Evolutionary conservation across 1,284 basidiomycete genomes (phyloP).

Genomic region (Rhodotorula sp.): DNA sequence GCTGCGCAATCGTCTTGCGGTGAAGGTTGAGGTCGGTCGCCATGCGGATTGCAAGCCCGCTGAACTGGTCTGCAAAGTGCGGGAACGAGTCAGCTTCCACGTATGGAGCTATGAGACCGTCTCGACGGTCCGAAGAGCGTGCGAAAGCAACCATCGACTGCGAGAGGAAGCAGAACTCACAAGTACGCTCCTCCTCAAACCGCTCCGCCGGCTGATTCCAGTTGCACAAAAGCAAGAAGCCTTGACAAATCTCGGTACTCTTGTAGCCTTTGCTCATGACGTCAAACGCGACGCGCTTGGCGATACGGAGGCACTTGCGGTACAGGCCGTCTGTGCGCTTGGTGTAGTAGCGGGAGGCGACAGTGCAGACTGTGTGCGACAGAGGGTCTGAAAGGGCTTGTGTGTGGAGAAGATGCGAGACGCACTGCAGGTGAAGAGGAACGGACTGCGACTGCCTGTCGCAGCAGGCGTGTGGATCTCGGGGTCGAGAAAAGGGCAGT

Average conservation of each 20-base stretch:
- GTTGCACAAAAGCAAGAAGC: slow-evolving; percentile 49
- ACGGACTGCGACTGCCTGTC: slow-evolving; percentile 86
- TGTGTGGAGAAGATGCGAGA: neutral
- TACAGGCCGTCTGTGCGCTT: slow-evolving; percentile 76
- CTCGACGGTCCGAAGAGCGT: neutral
- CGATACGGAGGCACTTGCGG: slow-evolving; percentile 71
- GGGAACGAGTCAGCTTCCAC: neutral
- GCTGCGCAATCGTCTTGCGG: slow-evolving; percentile 64
- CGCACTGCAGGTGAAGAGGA: slow-evolving; percentile 78
- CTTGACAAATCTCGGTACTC: slow-evolving; percentile 69
- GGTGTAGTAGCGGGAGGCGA: slow-evolving; percentile 85
- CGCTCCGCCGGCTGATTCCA: slow-evolving; percentile 56
- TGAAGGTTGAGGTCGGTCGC: slow-evolving; percentile 87
- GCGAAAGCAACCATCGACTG: no score
- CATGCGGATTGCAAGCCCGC: slow-evolving; percentile 64
- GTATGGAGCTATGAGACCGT: neutral
- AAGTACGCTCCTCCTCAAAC: slow-evolving; percentile 95
- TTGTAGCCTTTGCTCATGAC: slow-evolving; percentile 62
- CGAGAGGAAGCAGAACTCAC: slow-evolving; percentile 59
- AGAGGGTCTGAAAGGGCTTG: no score
- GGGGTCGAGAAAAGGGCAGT: slow-evolving; percentile 67
- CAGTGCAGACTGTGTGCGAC: slow-evolving; percentile 65
- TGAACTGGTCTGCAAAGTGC: slow-evolving; percentile 39
- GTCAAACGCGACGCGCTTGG: slow-evolving; percentile 87
- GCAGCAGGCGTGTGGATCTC: slow-evolving; percentile 88